A percentile compares a stretch with the other conserved stretches of the same genome.
Conservation (phyloP, 495 filamentous ascomycete genomes). For the Lasiosphaeria hispida region DNA sequence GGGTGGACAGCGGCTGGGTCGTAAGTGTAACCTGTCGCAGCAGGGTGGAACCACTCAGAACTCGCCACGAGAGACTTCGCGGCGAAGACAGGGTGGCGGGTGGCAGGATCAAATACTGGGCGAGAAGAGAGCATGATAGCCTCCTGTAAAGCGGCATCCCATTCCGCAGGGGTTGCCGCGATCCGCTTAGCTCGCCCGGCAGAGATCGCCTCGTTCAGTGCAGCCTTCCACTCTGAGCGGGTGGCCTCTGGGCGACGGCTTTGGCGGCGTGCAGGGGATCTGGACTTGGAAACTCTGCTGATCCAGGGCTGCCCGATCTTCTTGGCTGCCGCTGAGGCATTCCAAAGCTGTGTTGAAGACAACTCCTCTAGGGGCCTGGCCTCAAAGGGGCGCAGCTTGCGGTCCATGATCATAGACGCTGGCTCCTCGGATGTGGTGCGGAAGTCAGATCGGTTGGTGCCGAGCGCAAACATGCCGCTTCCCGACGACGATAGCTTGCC, state of each 20-base stretch:
- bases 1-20: constrained; percentile 32
- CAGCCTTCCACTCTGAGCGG: constrained; percentile 16
- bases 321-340: constrained; percentile 3
- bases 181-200: constrained; percentile 2
- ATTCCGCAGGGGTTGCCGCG: constrained; percentile 16
- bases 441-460: constrained; percentile 22
- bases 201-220: constrained; percentile 14
- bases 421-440: constrained; percentile 37
- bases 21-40: constrained; percentile 34
- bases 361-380: constrained; percentile 21
- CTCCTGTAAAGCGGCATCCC: constrained; percentile 20
- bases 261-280: constrained; percentile 29
- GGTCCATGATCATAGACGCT: constrained; percentile 32
- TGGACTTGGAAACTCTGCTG: background rate
- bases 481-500: constrained; percentile 9
- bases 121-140: constrained; percentile 27
- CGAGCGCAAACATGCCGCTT: constrained; percentile 27
- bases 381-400: constrained; percentile 20
- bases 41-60: constrained; percentile 38
- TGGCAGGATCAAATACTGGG: constrained; percentile 26
- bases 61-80: constrained; percentile 27
- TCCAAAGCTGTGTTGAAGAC: constrained; percentile 37
- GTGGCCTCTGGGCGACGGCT: constrained; percentile 28
- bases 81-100: constrained; percentile 42
- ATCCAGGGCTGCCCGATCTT: constrained; percentile 33